A percentile compares a stretch with the other conserved stretches of the same genome.
Evolutionary conservation across 306 rosid species (phyloP).

Genomic region (Acacia melanoxylon): DNA sequence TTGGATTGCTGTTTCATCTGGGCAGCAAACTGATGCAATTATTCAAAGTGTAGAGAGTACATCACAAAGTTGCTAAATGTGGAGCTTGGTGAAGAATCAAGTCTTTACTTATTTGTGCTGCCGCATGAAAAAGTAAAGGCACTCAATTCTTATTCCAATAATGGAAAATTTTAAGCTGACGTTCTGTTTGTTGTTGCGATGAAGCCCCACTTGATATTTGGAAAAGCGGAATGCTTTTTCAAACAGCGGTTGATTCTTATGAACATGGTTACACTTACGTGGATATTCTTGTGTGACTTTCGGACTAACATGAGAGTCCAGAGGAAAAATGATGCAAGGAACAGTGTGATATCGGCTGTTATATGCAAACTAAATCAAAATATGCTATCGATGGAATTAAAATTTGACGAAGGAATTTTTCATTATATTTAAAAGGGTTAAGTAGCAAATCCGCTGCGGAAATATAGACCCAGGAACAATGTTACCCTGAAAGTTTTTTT

Average conservation of each 20-base stretch:
- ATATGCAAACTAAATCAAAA: too few relatives aligned
- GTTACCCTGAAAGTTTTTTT: too few relatives aligned
- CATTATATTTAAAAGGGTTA: not conserved
- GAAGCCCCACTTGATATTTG: not conserved
- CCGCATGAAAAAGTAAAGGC: not conserved
- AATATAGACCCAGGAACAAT: too few relatives aligned
- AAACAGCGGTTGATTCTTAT: not conserved
- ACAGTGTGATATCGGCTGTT: not conserved
- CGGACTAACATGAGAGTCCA: not conserved
- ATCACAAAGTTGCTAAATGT: not conserved
- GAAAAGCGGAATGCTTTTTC: not conserved
- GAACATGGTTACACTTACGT: not conserved
- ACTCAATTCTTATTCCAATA: not conserved
- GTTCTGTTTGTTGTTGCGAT: not conserved
- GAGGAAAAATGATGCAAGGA: not conserved
- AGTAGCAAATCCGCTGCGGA: too few relatives aligned
- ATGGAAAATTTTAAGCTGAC: not conserved
- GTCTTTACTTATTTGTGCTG: conserved; percentile 7
- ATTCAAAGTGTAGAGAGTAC: not conserved
- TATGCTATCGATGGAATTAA: not conserved
- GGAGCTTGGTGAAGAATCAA: conserved; percentile 18
- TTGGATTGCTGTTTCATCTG: too few relatives aligned
- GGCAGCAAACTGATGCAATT: conserved; percentile 4
- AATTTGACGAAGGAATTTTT: not conserved
- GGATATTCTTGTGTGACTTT: not conserved